A percentile compares a stretch with the other conserved stretches of the same genome.
phyloP scores from a whole-genome alignment of 495 filamentous ascomycete species.

The Xylona heveae region DNA sequence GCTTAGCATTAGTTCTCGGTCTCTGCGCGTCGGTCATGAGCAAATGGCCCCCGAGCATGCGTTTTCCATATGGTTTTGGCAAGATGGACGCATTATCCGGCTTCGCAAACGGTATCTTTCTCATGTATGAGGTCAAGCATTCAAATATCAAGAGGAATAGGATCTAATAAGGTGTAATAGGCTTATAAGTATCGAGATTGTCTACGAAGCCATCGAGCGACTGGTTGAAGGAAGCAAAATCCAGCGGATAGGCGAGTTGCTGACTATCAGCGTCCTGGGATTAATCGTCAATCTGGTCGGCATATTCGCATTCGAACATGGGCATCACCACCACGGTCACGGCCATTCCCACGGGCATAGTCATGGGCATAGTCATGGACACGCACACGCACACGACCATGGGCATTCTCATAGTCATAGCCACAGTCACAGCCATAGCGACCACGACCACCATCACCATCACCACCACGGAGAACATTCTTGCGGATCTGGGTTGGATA shows the following conservation, averaged over 20 bases:
- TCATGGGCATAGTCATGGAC: slow-evolving; percentile 35
- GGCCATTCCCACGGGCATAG: slow-evolving; percentile 37
- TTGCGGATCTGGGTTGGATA: slow-evolving; percentile 12
- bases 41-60: slow-evolving; percentile 77
- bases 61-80: slow-evolving; percentile 88
- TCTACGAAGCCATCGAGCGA: slow-evolving; percentile 82
- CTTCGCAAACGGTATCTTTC: slow-evolving; percentile 89
- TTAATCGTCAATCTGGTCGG: slow-evolving; percentile 81
- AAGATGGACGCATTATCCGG: slow-evolving; percentile 94
- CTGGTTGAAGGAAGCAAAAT: slow-evolving; percentile 64
- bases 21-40: slow-evolving; percentile 91
- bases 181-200: slow-evolving; percentile 89
- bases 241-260: slow-evolving; percentile 63
- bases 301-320: slow-evolving; percentile 67
- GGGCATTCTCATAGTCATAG: slow-evolving; percentile 17
- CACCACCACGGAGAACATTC: slow-evolving; percentile 10
- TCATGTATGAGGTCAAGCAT: slow-evolving; percentile 40
- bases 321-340: slow-evolving; percentile 31
- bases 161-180: slow-evolving; percentile 22
- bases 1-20: slow-evolving; percentile 74
- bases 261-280: slow-evolving; percentile 69
- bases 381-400: slow-evolving; percentile 6
- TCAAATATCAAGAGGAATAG: neutral
- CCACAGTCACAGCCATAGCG: slow-evolving; percentile 13
- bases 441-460: slow-evolving; percentile 16